Evolutionary conservation across 2,329 filamentous ascomycete genomes (phyloP), one percentile per base, ranked within the genome.

Genomic region (Sclerotinia trifoliorum): DNA sequence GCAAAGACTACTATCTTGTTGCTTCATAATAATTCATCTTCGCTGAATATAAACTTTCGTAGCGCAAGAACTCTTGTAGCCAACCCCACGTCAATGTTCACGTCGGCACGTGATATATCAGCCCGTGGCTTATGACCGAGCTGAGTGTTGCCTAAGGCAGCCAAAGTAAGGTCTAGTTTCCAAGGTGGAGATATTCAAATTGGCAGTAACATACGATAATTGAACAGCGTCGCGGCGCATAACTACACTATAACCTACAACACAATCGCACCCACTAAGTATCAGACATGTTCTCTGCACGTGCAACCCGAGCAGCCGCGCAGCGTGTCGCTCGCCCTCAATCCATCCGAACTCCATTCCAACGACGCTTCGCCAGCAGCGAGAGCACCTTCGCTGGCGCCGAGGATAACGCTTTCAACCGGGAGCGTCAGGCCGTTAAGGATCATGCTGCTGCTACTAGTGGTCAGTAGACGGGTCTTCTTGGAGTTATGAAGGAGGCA

Each of bases 321-420:
- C 87, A 88, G 83, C 90, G 89, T 80, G 80, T 86, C 75, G 80
- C 83, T 74, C 86, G 86, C 77, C 76, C 77, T 57, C 80, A 84
- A 72, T 81, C 83, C 75, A 79, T 83, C 77, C 87, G 86, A 78
- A 81, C 81, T 65, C 80, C 82, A 72, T 75, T 86, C 75, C 90
- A 92, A 84, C 88, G 91, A 80, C 89, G 90, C 76, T 85, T 92
- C 77, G 89, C 88, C 79, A 89, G 86, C 83, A 83, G 85, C 76
- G 80, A 82, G 72, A 83, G 84, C 75, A 81, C 80, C 75, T 84
- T 91, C 76, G 77, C 80, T 58, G 88, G 89, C 77, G 79, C 84
- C 69, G 84, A 85, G 80, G 91, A 97, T 83, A 98, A 96, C 83
- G 88, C 89, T 78, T 99, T 98, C 86, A 90, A 96, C 85, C 89